Base-by-base conservation (phyloP, 2,329 filamentous ascomycete genomes). In the Aureobasidium sp. region DNA sequence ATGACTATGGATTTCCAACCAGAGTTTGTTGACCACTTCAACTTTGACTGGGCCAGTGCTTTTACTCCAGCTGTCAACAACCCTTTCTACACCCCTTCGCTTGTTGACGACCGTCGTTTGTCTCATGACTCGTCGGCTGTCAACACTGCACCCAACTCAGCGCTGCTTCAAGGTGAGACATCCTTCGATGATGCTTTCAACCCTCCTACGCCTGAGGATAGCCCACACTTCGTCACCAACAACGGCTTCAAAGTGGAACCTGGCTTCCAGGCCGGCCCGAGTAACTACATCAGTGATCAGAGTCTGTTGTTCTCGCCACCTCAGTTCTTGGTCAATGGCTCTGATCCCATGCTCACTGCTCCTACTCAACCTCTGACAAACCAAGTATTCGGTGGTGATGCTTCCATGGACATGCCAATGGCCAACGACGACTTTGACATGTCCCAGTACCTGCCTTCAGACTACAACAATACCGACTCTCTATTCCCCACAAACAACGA, bases 131-230 rank as follows among this genome's bases (percentile, higher is more conserved):
- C 57, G 20, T 55, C 64, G 7, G 37, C 47, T 48, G 37, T n/a
- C 25, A 60, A 51, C 37, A 70, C 70, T 9, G 68, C 68, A 15
- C 77, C 77, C n/a, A 70, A 75, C 64, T 79, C 76, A 22, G 75
- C 75, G 9, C 65, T 71, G 53, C 71, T 77, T 63, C 73, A 73
- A 56, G 68, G 69, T 61, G 67, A 67, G 48, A 76, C 70, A 51
- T 72, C 72, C 1, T 79, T 78, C 52, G 74, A 77, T 11, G 74
- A 78, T 59, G 74, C 73, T 22, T 81, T 56, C 84, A 84, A 67
- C 82, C 83, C 56, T 79, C 79, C 7, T 88, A 87, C 71, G 6
- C 55, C 61, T 3, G 80, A 84, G 65, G 81, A 87, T 58, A 62
- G 49, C n/a, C 45, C 48, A 39, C 59, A 51, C 2, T 51, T 57